Base-by-base conservation (phyloP, 306 rosid genomes). In the Vigna radiata region DNA sequence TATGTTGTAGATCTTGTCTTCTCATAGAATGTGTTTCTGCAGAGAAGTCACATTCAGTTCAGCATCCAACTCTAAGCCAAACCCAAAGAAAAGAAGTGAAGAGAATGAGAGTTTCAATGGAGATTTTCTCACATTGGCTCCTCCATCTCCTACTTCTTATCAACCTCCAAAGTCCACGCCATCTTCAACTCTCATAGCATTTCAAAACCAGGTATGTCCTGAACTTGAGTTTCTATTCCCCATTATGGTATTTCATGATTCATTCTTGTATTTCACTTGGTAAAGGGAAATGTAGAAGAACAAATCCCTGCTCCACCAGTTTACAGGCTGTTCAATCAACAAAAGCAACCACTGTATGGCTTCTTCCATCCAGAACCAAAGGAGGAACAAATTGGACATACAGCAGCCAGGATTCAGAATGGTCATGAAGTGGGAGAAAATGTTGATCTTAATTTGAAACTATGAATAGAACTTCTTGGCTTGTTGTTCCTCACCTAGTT, bases 361-460 rank as follows among this genome's bases (percentile, higher is more conserved):
- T 85, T 89, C 83, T 76, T 90, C 73, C 89, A 89, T 56, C 88
- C 84, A 41, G 84, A 79, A 49, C 77, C 87, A 73, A 71, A 39
- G 73, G 76, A 76, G 73, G 62, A 72, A 77, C 83, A 84, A 76
- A 69, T 8, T 65, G 86, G 82, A 55, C 73, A 55, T 60, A 67
- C 89, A 79, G 44, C 75, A 48, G 37, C 82, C 46, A 77, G 46
- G 48, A 44, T 55, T 63, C 81, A 76, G 88, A 85, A 78, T 79
- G 50, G 44, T 67, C 70, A 78, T 61, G 87, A 75, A 33, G 84
- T 58, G 52, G 82, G 73, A 79, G 92, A 83, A 82, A 83, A 18
- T 71, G 69, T 89, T 72, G 97, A 93, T 85, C 96, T 93, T 54
- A 88, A 83, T 80, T 85, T 93, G 87, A 93, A 88, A 84, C 83